A percentile compares a stretch with the other conserved stretches of the same genome.
Conservation (phyloP, 768 basidiomycete species). For the Dentipellis fragilis region DNA sequence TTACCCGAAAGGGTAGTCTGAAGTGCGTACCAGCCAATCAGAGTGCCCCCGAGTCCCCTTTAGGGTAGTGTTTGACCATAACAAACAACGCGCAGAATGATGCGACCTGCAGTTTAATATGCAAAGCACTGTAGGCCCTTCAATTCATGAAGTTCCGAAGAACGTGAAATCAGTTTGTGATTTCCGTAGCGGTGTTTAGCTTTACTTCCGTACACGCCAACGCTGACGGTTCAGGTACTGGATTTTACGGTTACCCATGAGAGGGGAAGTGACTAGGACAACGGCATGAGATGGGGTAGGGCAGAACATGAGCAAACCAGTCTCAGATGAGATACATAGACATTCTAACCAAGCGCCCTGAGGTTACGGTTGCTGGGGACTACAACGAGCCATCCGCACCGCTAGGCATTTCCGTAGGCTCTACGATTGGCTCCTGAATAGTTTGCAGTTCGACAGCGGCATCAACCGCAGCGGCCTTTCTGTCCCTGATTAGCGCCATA, state of each 20-base stretch:
- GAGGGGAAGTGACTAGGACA: not conserved
- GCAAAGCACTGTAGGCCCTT: too few species aligned
- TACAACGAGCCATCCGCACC: not conserved
- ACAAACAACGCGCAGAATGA: too few species aligned
- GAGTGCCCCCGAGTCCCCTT: too few species aligned
- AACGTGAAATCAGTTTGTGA: too few species aligned
- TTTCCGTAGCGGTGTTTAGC: too few species aligned
- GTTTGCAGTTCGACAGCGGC: not conserved
- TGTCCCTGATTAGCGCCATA: not conserved
- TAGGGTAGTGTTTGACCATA: too few species aligned
- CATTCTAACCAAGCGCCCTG: too few species aligned
- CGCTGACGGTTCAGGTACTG: not conserved
- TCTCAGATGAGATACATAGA: not conserved
- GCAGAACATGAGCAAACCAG: not conserved
- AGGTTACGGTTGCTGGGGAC: not conserved
- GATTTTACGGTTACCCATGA: not conserved
- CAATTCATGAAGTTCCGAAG: too few species aligned
- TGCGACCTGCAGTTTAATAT: too few species aligned
- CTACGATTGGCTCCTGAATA: not conserved
- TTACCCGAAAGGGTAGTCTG: too few species aligned
- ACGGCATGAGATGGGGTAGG: not conserved
- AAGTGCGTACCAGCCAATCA: too few species aligned
- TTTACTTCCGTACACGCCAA: too few species aligned
- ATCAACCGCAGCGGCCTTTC: not conserved
- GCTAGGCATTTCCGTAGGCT: not conserved